phyloP scores from a whole-genome alignment of 768 basidiomycete species.

The Chalciporus piperatus region DNA sequence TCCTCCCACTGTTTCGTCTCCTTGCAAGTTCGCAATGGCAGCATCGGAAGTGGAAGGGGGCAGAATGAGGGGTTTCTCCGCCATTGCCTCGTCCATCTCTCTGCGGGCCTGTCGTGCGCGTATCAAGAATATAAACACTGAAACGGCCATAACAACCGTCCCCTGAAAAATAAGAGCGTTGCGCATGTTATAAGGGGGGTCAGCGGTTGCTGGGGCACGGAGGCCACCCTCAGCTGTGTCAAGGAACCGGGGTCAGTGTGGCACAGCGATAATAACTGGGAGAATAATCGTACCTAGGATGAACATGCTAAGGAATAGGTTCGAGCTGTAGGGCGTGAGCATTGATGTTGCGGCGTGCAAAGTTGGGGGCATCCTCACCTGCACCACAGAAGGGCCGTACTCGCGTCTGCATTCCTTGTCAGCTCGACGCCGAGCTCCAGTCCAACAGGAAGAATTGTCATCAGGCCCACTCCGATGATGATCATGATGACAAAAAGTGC shows the following conservation, averaged over 20 bases:
- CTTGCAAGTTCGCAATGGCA: not conserved
- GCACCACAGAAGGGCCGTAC: conserved; percentile 76
- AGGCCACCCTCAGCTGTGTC: conserved; percentile 61
- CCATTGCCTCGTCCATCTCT: conserved; percentile 57
- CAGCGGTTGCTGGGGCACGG: conserved; percentile 59
- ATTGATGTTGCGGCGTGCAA: not conserved
- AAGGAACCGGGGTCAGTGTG: conserved; percentile 17
- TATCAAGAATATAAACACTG: conserved; percentile 46
- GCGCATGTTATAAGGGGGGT: conserved; percentile 75
- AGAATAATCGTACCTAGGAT: conserved; percentile 61
- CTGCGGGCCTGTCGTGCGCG: conserved; percentile 63
- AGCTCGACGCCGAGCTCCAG: conserved; percentile 80
- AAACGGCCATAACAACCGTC: conserved; percentile 40
- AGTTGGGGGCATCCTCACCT: conserved; percentile 41
- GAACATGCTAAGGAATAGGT: conserved; percentile 59
- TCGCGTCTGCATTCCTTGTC: conserved; percentile 75
- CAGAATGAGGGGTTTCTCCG: not conserved
- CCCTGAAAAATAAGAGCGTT: conserved; percentile 67
- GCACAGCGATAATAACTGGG: not conserved
- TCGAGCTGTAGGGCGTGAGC: conserved; percentile 47
- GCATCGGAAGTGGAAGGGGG: not conserved
- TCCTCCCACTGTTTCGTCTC: not conserved
- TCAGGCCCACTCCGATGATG: conserved; percentile 60
- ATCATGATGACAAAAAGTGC: conserved; percentile 66
- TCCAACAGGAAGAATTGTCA: conserved; percentile 72